Conservation (phyloP, 805 yeast species). For the Lachancea sp. region DNA sequence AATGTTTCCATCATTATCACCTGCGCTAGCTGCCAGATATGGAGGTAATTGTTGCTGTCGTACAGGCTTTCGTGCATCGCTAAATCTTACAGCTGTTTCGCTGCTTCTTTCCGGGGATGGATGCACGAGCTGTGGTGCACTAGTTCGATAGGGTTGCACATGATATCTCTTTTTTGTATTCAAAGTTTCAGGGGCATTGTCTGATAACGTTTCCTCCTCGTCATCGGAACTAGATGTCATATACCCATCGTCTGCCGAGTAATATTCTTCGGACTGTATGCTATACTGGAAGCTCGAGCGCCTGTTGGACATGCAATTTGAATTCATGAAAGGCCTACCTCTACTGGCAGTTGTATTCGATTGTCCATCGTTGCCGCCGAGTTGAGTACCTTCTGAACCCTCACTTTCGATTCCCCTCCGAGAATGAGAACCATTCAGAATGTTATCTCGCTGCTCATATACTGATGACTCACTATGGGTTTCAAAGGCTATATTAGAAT, state of each 20-base stretch:
- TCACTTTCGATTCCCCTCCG: background rate
- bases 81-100: background rate
- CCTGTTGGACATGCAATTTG: too few relatives aligned
- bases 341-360: too few relatives aligned
- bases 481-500: background rate
- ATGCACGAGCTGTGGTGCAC: background rate
- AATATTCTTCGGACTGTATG: background rate
- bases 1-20: background rate
- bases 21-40: background rate
- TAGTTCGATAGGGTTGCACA: background rate
- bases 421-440: too few relatives aligned
- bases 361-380: too few relatives aligned
- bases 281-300: background rate
- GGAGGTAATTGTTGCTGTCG: background rate
- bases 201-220: background rate
- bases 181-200: background rate
- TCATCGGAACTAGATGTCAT: background rate
- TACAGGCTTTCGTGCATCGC: background rate
- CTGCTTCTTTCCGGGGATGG: background rate
- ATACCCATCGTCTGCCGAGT: conserved; percentile 3
- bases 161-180: background rate
- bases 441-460: too few relatives aligned
- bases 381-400: too few relatives aligned
- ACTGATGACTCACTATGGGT: background rate
- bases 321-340: too few relatives aligned